Percentiles rank a stretch among this genome's conserved stretches.
phyloP scores from a whole-genome alignment of 768 basidiomycete species.

The Austroboletus festivus region DNA sequence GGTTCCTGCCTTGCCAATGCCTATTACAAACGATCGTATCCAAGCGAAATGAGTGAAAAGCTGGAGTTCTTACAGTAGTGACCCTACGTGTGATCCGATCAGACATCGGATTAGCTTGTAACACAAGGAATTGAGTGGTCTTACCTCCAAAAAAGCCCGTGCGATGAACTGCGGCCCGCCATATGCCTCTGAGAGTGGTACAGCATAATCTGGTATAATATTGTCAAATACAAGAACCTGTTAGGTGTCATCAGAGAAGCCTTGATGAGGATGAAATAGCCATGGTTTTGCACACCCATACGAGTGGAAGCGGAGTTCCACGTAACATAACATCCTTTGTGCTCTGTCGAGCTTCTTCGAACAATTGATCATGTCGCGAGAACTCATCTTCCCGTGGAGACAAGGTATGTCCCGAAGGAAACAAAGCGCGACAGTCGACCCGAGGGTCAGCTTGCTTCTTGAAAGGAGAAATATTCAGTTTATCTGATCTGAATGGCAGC shows the following conservation, averaged over 20 bases:
- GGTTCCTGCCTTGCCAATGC: conserved; percentile 25
- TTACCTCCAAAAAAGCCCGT: conserved; percentile 25
- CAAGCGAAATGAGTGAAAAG: neutral
- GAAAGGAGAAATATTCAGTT: conserved; percentile 14
- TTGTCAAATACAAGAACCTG: conserved; percentile 29
- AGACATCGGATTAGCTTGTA: neutral
- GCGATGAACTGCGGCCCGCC: conserved; percentile 28
- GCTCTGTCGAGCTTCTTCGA: conserved; percentile 4
- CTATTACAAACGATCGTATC: conserved; percentile 7
- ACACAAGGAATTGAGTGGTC: neutral
- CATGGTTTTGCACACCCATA: conserved; percentile 16
- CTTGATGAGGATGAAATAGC: too few species aligned
- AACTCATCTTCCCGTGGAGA: neutral
- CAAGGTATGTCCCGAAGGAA: conserved; percentile 4
- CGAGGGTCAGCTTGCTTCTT: conserved; percentile 15
- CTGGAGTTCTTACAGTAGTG: conserved; percentile 20
- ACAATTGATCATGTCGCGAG: conserved; percentile 2
- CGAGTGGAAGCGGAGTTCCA: conserved; percentile 27
- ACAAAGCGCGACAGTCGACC: conserved; percentile 22
- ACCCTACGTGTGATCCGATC: conserved; percentile 14
- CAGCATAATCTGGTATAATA: conserved; percentile 27
- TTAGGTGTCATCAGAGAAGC: neutral
- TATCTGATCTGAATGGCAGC: conserved; percentile 12
- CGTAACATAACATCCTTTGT: conserved; percentile 12
- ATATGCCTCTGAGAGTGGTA: conserved; percentile 25